Conservation (phyloP, 805 yeast species). For the Yamadazyma endophytica region DNA sequence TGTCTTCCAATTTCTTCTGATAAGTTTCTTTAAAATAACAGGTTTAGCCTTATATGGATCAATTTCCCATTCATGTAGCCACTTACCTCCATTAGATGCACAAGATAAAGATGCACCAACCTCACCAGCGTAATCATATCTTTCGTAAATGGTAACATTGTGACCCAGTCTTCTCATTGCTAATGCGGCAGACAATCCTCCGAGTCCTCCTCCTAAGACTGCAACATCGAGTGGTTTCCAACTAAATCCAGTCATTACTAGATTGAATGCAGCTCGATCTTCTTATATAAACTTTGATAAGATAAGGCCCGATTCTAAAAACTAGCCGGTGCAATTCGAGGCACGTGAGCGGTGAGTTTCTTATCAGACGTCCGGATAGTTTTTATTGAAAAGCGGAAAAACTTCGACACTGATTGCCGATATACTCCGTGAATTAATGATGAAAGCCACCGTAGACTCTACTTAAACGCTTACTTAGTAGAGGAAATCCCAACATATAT, state of each 20-base stretch:
- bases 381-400: too few relatives aligned
- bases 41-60: constrained; percentile 18
- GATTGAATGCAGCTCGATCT: too few relatives aligned
- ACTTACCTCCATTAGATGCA: constrained; percentile 25
- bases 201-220: constrained; percentile 23
- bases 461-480: too few relatives aligned
- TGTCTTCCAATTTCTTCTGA: constrained; percentile 18
- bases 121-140: constrained; percentile 24
- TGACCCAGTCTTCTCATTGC: constrained; percentile 21
- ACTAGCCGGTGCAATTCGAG: too few relatives aligned
- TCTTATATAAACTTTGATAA: too few relatives aligned
- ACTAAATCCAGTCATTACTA: constrained; percentile 5
- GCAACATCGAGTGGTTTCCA: constrained; percentile 16
- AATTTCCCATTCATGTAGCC: constrained; percentile 22
- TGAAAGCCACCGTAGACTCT: too few relatives aligned
- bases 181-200: constrained; percentile 20
- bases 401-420: too few relatives aligned
- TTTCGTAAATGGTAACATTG: constrained; percentile 19
- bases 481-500: too few relatives aligned
- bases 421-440: too few relatives aligned
- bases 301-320: too few relatives aligned
- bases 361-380: too few relatives aligned
- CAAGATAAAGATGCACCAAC: constrained; percentile 26
- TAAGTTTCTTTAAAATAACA: constrained; percentile 18
- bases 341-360: too few relatives aligned